These are phyloP conservation scores for Trichophyton rubrum DNA, from an alignment of 2,329 filamentous ascomycete genomes.

Conservation along the genomic window DNA sequence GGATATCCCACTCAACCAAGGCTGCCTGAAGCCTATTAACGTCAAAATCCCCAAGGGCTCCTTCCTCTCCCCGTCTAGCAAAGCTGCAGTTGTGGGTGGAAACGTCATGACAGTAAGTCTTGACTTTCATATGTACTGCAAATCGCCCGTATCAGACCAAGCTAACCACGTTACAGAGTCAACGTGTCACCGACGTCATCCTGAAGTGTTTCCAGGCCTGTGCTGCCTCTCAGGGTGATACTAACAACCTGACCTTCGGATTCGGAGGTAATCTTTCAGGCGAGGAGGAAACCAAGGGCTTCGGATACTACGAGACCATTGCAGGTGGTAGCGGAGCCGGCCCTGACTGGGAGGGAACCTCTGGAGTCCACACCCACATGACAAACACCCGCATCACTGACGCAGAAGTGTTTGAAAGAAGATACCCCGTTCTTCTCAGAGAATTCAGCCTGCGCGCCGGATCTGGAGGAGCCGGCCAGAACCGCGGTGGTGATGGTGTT, in stretches of 20 bases:
- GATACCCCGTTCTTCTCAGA: slow-evolving; percentile 61
- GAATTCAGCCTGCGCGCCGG: slow-evolving; percentile 54
- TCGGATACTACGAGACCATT: slow-evolving; percentile 76
- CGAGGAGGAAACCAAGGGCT: slow-evolving; percentile 46
- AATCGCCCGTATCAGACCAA: neutral
- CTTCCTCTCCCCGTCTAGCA: slow-evolving; percentile 58
- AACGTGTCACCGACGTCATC: slow-evolving; percentile 66
- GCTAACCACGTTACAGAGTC: slow-evolving; percentile 30
- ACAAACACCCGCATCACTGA: slow-evolving; percentile 79
- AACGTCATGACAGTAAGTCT: slow-evolving; percentile 54
- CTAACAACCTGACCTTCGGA: slow-evolving; percentile 67
- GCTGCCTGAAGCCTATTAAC: slow-evolving; percentile 60
- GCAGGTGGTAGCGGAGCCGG: slow-evolving; percentile 65
- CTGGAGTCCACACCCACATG: slow-evolving; percentile 72
- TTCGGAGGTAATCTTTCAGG: slow-evolving; percentile 54
- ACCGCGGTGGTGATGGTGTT: slow-evolving; percentile 63
- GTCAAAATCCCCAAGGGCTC: slow-evolving; percentile 58
- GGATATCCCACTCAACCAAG: slow-evolving; percentile 73
- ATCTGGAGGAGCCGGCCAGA: slow-evolving; percentile 52
- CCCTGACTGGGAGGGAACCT: slow-evolving; percentile 58
- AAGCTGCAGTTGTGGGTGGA: slow-evolving; percentile 64
- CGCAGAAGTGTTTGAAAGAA: slow-evolving; percentile 62
- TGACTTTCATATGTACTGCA: neutral
- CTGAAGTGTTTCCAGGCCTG: slow-evolving; percentile 63
- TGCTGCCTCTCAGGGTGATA: slow-evolving; percentile 62